Percentiles rank a stretch among this genome's conserved stretches.
Evolutionary conservation across 768 basidiomycete genomes (phyloP).

Genomic region (Termitomyces sp.): DNA sequence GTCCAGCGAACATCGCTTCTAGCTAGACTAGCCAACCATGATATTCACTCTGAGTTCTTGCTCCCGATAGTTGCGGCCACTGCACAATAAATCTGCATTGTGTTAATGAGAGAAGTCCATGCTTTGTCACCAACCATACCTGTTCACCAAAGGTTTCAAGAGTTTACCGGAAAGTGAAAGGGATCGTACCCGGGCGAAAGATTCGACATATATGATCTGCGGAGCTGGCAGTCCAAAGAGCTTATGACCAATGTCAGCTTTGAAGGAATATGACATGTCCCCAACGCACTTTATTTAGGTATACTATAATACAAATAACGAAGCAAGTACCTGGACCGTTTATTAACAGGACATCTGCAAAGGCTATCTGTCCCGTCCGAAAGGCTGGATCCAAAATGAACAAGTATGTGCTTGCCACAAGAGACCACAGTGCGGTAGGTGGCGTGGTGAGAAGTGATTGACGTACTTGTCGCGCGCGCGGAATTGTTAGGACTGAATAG

Average conservation of each 20-base stretch:
- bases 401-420: conserved; percentile 58
- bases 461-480: conserved; percentile 85
- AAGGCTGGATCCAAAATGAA: conserved; percentile 51
- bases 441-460: conserved; percentile 72
- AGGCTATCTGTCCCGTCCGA: conserved; percentile 22
- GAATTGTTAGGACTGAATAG: conserved; percentile 64
- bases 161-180: conserved; percentile 85
- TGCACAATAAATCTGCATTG: conserved; percentile 77
- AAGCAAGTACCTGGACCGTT: conserved; percentile 97
- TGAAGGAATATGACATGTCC: not conserved
- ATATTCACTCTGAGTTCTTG: conserved; percentile 40
- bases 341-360: conserved; percentile 76
- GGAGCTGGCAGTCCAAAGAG: conserved; percentile 73
- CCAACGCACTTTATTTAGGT: conserved; percentile 65
- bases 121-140: conserved; percentile 36
- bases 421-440: conserved; percentile 57
- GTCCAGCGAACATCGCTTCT: not conserved
- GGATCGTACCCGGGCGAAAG: conserved; percentile 81
- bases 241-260: conserved; percentile 36
- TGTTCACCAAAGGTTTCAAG: conserved; percentile 77
- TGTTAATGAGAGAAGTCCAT: conserved; percentile 1
- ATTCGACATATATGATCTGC: conserved; percentile 83
- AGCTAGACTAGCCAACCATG: conserved; percentile 64
- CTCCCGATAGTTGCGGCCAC: conserved; percentile 60
- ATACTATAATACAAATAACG: conserved; percentile 66